Evolutionary conservation across 371 early-diverging fungal genomes (phyloP).

Genomic region (Mortierella sp.): DNA sequence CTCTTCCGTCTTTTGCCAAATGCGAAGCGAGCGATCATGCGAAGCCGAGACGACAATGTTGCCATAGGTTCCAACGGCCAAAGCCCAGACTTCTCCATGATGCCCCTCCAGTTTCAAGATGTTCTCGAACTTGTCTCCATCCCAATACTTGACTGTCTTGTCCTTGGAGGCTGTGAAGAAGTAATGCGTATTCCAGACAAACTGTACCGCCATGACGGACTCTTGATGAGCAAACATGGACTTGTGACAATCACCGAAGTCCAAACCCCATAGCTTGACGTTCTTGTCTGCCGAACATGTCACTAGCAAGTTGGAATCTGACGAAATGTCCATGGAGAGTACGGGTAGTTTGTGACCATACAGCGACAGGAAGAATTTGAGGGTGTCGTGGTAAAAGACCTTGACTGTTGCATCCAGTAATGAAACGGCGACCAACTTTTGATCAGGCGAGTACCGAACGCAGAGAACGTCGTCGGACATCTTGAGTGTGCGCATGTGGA

Average conservation of each 20-base stretch:
- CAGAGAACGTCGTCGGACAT: slow-evolving; percentile 94
- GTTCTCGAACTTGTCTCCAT: slow-evolving; percentile 96
- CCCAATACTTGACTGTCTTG: slow-evolving; percentile 94
- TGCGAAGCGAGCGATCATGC: slow-evolving; percentile 92
- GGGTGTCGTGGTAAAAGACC: slow-evolving; percentile 93
- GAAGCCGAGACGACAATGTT: slow-evolving; percentile 86
- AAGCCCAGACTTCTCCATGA: slow-evolving; percentile 93
- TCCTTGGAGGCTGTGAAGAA: slow-evolving; percentile 93
- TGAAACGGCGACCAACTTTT: slow-evolving; percentile 88
- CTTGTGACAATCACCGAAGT: slow-evolving; percentile 98
- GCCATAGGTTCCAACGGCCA: slow-evolving; percentile 90
- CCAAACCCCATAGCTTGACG: slow-evolving; percentile 97
- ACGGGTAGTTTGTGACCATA: slow-evolving; percentile 98
- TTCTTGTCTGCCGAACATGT: slow-evolving; percentile 96
- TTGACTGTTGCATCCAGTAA: slow-evolving; percentile 95
- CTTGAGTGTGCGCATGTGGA: slow-evolving; percentile 89
- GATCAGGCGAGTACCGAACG: slow-evolving; percentile 86
- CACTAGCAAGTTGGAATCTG: slow-evolving; percentile 88
- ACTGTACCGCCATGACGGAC: slow-evolving; percentile 85
- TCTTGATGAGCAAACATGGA: slow-evolving; percentile 95
- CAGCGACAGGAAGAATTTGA: slow-evolving; percentile 94
- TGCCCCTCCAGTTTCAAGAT: slow-evolving; percentile 93
- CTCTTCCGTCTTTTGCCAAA: slow-evolving; percentile 96
- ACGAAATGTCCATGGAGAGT: slow-evolving; percentile 94
- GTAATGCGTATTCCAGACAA: slow-evolving; percentile 94